Evolutionary conservation across 1,139 yeast genomes (phyloP).

Genomic region (Geotrichum aggregatum): DNA sequence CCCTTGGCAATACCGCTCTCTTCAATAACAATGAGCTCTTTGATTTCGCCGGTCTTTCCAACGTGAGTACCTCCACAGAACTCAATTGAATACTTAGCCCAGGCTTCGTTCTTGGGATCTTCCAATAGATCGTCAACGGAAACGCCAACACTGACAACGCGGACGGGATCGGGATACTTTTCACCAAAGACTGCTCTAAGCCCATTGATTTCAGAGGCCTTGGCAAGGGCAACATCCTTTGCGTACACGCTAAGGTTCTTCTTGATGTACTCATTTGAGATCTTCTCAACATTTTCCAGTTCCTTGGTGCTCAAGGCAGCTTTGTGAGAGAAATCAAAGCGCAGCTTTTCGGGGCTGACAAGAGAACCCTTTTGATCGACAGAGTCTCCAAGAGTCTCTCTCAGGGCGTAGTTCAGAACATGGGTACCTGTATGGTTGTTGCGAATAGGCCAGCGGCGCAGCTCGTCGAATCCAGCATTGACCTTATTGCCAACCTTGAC

Average conservation of each 20-base stretch:
- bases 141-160: conserved; percentile 93
- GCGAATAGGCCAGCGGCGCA: conserved; percentile 94
- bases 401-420: conserved; percentile 80
- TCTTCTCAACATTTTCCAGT: conserved; percentile 66
- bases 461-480: conserved; percentile 84
- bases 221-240: conserved; percentile 69
- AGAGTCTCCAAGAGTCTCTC: conserved; percentile 79
- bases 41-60: conserved; percentile 84
- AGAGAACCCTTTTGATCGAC: conserved; percentile 96
- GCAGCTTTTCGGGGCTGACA: conserved; percentile 88
- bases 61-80: conserved; percentile 99
- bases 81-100: conserved; percentile 80
- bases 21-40: conserved; percentile 81
- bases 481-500: conserved; percentile 64
- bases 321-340: conserved; percentile 95
- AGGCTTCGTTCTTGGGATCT: conserved; percentile 64
- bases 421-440: conserved; percentile 99
- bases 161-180: conserved; percentile 97
- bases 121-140: conserved; percentile 76
- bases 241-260: conserved; percentile 70
- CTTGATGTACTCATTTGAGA: conserved; percentile 68
- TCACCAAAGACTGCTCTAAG: conserved; percentile 98
- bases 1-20: conserved; percentile 99
- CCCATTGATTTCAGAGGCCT: conserved; percentile 72
- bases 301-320: conserved; percentile 65